phyloP scores from a whole-genome alignment of 169 alveolate genomes.

The Blepharisma undulans region DNA sequence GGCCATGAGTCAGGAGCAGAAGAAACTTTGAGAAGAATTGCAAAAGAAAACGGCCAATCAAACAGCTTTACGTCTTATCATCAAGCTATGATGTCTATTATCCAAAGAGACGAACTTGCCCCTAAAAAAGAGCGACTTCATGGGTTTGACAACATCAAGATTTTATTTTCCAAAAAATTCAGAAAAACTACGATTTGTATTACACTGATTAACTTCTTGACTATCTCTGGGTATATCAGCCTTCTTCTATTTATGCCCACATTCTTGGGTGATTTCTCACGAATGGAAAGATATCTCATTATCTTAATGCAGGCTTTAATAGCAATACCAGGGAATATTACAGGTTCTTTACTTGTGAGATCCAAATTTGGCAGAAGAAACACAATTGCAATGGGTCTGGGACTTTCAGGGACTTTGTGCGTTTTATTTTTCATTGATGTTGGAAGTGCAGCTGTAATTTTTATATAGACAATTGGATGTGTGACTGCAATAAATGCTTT shows the following conservation, averaged over 20 bases:
- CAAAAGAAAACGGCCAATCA: background rate
- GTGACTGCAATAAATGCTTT: background rate
- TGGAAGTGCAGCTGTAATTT: background rate
- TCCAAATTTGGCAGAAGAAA: constrained; percentile 5
- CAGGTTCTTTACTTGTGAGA: background rate
- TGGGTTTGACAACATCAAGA: background rate
- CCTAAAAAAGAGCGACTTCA: background rate
- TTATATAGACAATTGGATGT: background rate
- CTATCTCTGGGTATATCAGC: constrained; percentile 10
- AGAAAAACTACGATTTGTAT: background rate
- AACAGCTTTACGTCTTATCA: background rate
- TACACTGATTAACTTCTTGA: background rate
- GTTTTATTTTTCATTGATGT: background rate
- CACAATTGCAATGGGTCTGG: background rate
- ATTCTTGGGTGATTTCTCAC: background rate
- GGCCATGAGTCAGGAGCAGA: background rate
- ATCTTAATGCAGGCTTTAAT: background rate
- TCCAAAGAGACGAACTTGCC: background rate
- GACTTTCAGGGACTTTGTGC: background rate
- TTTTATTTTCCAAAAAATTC: background rate
- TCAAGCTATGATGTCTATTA: background rate
- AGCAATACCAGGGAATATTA: constrained; percentile 28
- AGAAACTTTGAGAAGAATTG: background rate
- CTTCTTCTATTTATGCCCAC: constrained; percentile 17
- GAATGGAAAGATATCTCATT: background rate